Evolutionary conservation across 176 grass and related monocot genomes (phyloP).

Genomic region (Cenchrus purpureus): DNA sequence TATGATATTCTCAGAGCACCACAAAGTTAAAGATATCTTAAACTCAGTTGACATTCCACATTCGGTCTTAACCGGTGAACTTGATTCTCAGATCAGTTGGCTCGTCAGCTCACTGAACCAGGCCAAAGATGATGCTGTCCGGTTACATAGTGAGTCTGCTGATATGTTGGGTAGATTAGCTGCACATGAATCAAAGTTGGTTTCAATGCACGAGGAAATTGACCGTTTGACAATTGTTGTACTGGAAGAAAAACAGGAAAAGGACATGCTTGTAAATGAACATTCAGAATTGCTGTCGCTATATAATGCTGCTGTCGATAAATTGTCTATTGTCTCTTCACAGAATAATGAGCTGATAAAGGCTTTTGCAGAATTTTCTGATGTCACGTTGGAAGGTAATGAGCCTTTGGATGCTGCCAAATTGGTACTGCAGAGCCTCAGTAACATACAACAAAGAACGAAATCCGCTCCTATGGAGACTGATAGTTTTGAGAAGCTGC

Average conservation of each 20-base stretch:
- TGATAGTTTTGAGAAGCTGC: conserved; percentile 69
- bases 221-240: conserved; percentile 60
- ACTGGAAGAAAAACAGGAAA: conserved; percentile 82
- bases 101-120: conserved; percentile 60
- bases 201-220: conserved; percentile 73
- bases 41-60: conserved; percentile 71
- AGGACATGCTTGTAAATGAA: conserved; percentile 74
- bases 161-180: conserved; percentile 34
- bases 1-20: conserved; percentile 62
- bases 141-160: conserved; percentile 67
- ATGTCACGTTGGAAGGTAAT: conserved; percentile 57
- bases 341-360: conserved; percentile 71
- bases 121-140: conserved; percentile 57
- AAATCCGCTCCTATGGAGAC: conserved; percentile 49
- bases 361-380: conserved; percentile 63
- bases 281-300: conserved; percentile 67
- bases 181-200: conserved; percentile 67
- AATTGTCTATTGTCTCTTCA: conserved; percentile 61
- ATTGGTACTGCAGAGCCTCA: conserved; percentile 58
- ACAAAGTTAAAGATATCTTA: conserved; percentile 78
- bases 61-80: conserved; percentile 52
- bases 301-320: conserved; percentile 50
- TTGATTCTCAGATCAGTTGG: conserved; percentile 86
- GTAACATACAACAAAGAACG: conserved; percentile 53
- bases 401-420: conserved; percentile 44